Evolutionary conservation across 129 eudicot genomes (phyloP).

Genomic region (Pittosporum tobira): DNA sequence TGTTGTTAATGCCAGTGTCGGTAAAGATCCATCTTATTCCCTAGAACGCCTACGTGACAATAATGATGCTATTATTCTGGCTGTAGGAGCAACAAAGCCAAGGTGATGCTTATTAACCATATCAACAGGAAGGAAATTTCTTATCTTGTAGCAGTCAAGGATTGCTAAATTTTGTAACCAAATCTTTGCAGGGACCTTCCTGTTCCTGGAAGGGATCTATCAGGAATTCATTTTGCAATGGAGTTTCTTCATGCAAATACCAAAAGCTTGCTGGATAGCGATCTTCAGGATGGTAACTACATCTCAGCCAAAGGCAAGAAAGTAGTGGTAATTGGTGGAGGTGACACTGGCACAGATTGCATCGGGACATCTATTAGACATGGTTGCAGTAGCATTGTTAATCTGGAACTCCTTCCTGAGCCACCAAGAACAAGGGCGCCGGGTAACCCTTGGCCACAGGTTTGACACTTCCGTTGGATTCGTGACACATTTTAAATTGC

Average conservation of each 20-base stretch:
- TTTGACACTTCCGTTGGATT: constrained; percentile 11
- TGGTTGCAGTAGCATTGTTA: constrained; percentile 73
- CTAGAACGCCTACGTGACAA: constrained; percentile 60
- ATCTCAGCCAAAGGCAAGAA: constrained; percentile 95
- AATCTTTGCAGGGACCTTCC: constrained; percentile 81
- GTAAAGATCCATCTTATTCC: constrained; percentile 66
- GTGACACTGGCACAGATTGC: constrained; percentile 99
- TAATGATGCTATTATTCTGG: constrained; percentile 77
- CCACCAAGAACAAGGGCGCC: constrained; percentile 92
- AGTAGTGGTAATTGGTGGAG: constrained; percentile 97
- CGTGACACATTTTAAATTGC: neutral
- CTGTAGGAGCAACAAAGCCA: constrained; percentile 93
- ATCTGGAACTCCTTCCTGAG: constrained; percentile 93
- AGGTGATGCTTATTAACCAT: constrained; percentile 24
- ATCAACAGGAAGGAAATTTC: neutral
- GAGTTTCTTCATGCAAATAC: constrained; percentile 98
- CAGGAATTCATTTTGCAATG: constrained; percentile 98
- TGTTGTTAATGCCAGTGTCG: constrained; percentile 79
- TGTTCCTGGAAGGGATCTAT: constrained; percentile 87
- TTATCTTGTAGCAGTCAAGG: neutral
- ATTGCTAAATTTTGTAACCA: neutral
- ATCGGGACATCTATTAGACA: constrained; percentile 94
- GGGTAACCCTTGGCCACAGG: constrained; percentile 99
- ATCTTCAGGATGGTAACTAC: constrained; percentile 77
- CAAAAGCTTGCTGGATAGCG: constrained; percentile 88